Evolutionary conservation across 306 rosid species (phyloP), one percentile per base, ranked within the genome.

Genomic region (Corylus americana): DNA sequence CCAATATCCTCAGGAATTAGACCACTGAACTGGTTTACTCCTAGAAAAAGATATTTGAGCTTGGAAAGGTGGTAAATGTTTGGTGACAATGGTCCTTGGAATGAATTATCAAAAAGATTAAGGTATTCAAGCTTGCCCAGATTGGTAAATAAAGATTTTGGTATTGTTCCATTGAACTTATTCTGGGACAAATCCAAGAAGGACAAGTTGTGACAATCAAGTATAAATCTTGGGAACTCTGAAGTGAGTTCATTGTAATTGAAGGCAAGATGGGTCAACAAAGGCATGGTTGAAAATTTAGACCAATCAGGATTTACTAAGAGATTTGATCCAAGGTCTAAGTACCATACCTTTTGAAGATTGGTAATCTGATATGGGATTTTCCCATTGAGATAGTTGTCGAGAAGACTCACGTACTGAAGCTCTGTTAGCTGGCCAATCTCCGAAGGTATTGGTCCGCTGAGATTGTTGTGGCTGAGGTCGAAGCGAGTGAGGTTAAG

Each of bases 101-200:
- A 81, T 7, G 7, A 49, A 76, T 78, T 71, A 39, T 77, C 74
- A 1, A 92, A 80, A 69, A 91, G 92, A 81, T 91, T 83, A 71
- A 93, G 87, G 75, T 66, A 80, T 83, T 90, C 87, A 5, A 93
- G 98, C 74, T 78, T 86, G 11, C 2, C 83, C 44, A 93, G 74
- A 74, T 83, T 88, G 78, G 80, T 67, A 64, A 83, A 83, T 35
- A 87, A 17, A 45, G 72, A 55, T 70, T 91, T 87, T 62, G 96
- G 91, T 64, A 92, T 86, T 47, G 67, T 83, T 73, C 86, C 85
- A 39, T 72, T 79, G 59, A 88, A 80, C 0, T 0, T 0, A 69
- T 87, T 91, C 3, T 14, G 13, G 47, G 97, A 88, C 79, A 92
- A 74, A 49, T 92, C 94, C 13, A 92, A 86, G 82, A 68, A 89